These are phyloP conservation scores for Malus hybrid DNA, from an alignment of 331 rosid genomes.

Conservation along the genomic window DNA sequence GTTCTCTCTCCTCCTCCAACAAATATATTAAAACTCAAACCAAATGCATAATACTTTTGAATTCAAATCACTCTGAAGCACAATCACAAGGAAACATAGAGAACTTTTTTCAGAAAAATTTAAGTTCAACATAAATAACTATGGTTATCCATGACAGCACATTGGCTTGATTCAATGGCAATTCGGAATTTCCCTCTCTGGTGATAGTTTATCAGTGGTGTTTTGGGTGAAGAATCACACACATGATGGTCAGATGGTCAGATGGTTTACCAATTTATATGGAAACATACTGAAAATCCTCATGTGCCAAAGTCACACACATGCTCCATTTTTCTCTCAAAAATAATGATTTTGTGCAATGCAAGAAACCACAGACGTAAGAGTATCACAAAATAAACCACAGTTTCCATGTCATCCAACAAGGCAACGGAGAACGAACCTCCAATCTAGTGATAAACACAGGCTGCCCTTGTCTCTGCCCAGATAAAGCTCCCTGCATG, in stretches of 20 bases:
- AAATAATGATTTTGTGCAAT: neutral
- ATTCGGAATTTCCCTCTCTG: too few relatives aligned
- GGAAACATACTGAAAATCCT: neutral
- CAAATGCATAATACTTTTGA: neutral
- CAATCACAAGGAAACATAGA: too few relatives aligned
- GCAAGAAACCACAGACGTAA: neutral
- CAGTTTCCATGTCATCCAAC: neutral
- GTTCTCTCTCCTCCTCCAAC: neutral
- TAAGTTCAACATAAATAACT: too few relatives aligned
- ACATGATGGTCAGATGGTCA: too few relatives aligned
- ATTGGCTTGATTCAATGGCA: too few relatives aligned
- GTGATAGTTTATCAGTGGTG: too few relatives aligned
- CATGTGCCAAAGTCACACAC: neutral
- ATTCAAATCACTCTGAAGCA: neutral
- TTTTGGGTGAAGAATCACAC: too few relatives aligned
- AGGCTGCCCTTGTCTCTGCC: constrained; percentile 97
- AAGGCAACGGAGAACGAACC: constrained; percentile 42
- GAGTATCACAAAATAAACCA: neutral
- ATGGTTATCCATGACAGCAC: too few relatives aligned
- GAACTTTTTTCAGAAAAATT: too few relatives aligned
- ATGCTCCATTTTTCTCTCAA: neutral
- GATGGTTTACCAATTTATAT: neutral
- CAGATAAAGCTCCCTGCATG: constrained; percentile 90
- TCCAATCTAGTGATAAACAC: constrained; percentile 88
- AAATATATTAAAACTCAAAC: neutral